Percentiles rank a stretch among this genome's conserved stretches.
Evolutionary conservation across 163 green algal genomes (phyloP).

Genomic region (Smithsoniella earleae): DNA sequence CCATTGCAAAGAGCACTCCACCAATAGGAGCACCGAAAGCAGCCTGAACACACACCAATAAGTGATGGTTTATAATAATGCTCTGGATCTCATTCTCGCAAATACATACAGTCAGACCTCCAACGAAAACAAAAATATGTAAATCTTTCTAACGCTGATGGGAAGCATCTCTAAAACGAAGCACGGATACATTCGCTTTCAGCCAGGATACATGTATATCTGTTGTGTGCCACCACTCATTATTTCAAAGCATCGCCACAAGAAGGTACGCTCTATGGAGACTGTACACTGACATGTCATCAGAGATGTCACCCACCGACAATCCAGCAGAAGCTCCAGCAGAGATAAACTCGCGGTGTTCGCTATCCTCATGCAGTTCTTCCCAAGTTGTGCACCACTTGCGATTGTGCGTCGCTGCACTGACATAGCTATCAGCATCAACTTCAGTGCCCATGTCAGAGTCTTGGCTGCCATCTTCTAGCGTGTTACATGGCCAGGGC

Average conservation of each 20-base stretch:
- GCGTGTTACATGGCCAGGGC: not conserved
- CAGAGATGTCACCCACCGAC: constrained; percentile 35
- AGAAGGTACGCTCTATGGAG: no score
- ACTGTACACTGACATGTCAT: not conserved
- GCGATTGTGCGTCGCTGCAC: not conserved
- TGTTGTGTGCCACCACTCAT: no score
- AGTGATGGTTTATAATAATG: not conserved
- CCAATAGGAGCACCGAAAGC: constrained; percentile 87
- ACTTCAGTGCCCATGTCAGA: no score
- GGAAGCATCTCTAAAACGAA: not conserved
- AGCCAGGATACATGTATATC: no score
- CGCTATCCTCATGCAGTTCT: constrained; percentile 56
- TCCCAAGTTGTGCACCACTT: constrained; percentile 30
- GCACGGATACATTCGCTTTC: not conserved
- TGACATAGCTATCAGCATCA: no score
- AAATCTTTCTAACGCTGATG: not conserved
- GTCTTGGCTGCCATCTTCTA: not conserved
- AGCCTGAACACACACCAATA: constrained; percentile 36
- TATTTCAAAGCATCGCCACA: no score
- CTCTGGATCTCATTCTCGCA: no score
- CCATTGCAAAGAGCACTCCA: constrained; percentile 83
- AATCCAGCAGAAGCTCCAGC: constrained; percentile 76
- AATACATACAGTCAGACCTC: no score
- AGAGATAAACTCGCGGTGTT: constrained; percentile 79
- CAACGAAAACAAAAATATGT: no score